These are phyloP conservation scores for Rhododendron henanense DNA, from an alignment of 148 eudicot species.

Conservation along the genomic window DNA sequence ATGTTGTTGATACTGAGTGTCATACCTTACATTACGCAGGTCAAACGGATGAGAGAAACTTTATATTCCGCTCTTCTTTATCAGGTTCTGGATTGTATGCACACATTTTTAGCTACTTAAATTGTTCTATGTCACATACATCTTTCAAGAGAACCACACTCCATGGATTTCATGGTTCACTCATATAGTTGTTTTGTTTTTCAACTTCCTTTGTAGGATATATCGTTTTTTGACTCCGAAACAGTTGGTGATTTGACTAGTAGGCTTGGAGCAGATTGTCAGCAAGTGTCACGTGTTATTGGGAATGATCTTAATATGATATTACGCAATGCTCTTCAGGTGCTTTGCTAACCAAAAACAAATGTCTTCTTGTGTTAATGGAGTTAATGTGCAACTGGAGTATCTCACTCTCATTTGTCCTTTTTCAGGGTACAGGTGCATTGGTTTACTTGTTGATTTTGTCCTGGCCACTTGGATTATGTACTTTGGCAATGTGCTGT, in stretches of 20 bases:
- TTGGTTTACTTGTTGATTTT: conserved; percentile 80
- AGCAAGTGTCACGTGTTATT: conserved; percentile 97
- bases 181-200: background rate
- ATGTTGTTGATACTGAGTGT: background rate
- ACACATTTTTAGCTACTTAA: background rate
- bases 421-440: conserved; percentile 77
- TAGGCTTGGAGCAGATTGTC: conserved; percentile 99
- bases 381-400: background rate
- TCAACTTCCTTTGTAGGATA: conserved; percentile 54
- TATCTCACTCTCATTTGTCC: conserved; percentile 12
- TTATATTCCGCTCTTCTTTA: conserved; percentile 80
- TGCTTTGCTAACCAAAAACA: conserved; percentile 15
- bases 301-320: conserved; percentile 96
- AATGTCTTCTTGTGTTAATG: conserved; percentile 3
- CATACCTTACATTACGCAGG: conserved; percentile 44
- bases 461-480: conserved; percentile 90
- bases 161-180: background rate
- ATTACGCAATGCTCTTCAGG: conserved; percentile 90
- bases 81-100: conserved; percentile 48
- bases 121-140: conserved; percentile 9
- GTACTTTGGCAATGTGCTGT: conserved; percentile 75
- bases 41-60: conserved; percentile 90
- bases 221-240: conserved; percentile 78
- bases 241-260: conserved; percentile 98
- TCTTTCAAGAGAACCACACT: conserved; percentile 5